Evolutionary conservation across 225 moss, liverwort and hornwort genomes (phyloP), one percentile per base, ranked within the genome.

Genomic region (Sphagnum contortum): DNA sequence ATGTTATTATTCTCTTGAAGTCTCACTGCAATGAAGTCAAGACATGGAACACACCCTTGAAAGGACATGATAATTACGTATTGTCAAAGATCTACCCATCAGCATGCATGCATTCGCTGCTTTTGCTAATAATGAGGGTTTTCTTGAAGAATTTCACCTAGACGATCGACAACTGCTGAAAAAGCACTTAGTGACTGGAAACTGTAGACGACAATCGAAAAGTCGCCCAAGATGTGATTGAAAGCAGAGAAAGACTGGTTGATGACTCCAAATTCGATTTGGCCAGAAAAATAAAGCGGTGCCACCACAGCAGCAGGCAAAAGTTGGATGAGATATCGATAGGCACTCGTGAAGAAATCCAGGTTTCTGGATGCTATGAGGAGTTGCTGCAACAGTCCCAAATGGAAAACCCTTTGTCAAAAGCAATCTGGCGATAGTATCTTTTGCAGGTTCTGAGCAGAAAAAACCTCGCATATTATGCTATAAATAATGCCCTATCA

Each of bases 211-310:
- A 83, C 77, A 8, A 83, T 72, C 2, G 83, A 83, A 47, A 83
- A 62, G 66, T 83, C 83, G 45, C 77, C 72, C 49, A 83, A 59
- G 48, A 83, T 71, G 49, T 80, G 83, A 74, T 83, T 74, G 63
- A 83, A 83, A 6, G 83, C 83, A 44, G 79, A 72, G 48, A 83
- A 79, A 2, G 83, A 83, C 69, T 83, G 83, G 69, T 71, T 83
- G 52, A 83, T 77, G 9, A 83, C 80, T 63, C 83, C 83, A 74
- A 83, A 79, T 53, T 79, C 83, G 63, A 83, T 83, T 46, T 72
- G 67, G 45, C 80, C 79, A 2, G 71, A 50, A 49, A 83, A 83
- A 49, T 71, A 83, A 44, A 79, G 73, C 5, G 79, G 79, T 50
- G 83, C 83, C 51, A 83, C 83, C 58, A 83, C 76, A 8, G 83